A percentile compares a stretch with the other conserved stretches of the same genome.
Evolutionary conservation across 129 eudicot species (phyloP).

Genomic region (Smallanthus sonchifolius): DNA sequence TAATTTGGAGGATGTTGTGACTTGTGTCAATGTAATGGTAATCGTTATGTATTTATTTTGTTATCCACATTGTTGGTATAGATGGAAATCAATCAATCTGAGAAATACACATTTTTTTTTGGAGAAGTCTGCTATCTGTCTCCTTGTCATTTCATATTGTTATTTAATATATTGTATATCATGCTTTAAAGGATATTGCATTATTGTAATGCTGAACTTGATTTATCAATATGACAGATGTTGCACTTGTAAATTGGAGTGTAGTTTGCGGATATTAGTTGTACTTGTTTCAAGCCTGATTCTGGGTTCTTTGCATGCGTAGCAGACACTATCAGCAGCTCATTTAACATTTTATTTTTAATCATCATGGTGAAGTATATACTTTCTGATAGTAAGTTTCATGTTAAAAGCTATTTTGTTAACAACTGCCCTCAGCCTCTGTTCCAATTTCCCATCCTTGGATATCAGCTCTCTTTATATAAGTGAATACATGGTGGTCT

Average conservation of each 20-base stretch:
- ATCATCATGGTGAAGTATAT: neutral
- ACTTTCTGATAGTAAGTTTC: neutral
- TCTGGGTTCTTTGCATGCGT: neutral
- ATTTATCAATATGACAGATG: neutral
- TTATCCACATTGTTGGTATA: neutral
- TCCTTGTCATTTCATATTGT: too few species aligned
- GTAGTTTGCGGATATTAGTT: too few species aligned
- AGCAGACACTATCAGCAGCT: neutral
- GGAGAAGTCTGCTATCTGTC: neutral
- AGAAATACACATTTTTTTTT: neutral
- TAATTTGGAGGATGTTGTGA: neutral
- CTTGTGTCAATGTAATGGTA: neutral
- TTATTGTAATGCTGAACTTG: neutral
- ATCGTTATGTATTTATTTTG: neutral
- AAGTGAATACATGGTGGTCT: neutral
- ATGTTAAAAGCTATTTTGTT: too few species aligned
- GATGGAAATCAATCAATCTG: too few species aligned
- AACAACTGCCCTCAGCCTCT: too few species aligned
- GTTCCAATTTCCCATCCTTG: neutral
- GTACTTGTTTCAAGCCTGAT: too few species aligned
- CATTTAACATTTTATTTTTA: neutral
- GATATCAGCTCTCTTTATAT: neutral
- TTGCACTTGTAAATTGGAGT: neutral
- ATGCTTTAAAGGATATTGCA: neutral
- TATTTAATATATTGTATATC: neutral